phyloP scores from a whole-genome alignment of 208 protist genomes.

The Herpetomonas samuelpessoai region DNA sequence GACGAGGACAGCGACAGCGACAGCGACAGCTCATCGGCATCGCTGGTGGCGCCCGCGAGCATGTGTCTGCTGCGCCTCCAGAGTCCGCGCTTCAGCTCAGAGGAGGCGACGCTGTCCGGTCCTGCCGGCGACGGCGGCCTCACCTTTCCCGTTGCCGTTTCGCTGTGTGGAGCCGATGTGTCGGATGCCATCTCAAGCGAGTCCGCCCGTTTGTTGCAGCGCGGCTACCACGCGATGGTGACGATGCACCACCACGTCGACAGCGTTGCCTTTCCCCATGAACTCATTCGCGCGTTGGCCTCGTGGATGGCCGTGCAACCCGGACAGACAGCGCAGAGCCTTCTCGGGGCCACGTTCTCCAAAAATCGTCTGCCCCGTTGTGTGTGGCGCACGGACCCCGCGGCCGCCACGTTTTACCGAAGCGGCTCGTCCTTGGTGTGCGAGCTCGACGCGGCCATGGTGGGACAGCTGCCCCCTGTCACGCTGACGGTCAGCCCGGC shows the following conservation, averaged over 20 bases:
- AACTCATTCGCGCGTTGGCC: constrained; percentile 41
- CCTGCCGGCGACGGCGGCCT: constrained; percentile 28
- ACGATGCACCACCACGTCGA: constrained; percentile 24
- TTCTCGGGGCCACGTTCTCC: constrained; percentile 1
- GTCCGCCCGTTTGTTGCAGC: constrained; percentile 16
- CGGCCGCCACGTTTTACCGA: constrained; percentile 19
- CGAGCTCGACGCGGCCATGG: constrained; percentile 1
- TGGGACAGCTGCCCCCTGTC: constrained; percentile 28
- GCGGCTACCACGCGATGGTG: constrained; percentile 25
- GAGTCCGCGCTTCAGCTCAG: constrained; percentile 7
- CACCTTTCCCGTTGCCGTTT: constrained; percentile 25
- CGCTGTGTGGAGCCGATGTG: constrained; percentile 39
- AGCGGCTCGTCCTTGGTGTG: constrained; percentile 27
- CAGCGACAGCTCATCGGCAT: not conserved
- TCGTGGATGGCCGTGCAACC: constrained; percentile 26
- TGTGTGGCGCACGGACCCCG: constrained; percentile 15
- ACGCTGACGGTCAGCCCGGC: constrained; percentile 24
- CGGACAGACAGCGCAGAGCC: not conserved
- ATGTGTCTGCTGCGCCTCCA: constrained; percentile 32
- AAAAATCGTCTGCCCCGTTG: constrained; percentile 9
- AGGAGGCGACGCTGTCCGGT: not conserved
- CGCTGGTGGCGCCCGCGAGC: constrained; percentile 9
- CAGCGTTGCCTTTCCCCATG: constrained; percentile 35
- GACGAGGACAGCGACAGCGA: not conserved
- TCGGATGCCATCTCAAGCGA: constrained; percentile 30